Percentiles rank a stretch among this genome's conserved stretches.
phyloP scores from a whole-genome alignment of 495 filamentous ascomycete species.

The Aspergillus nidulans region DNA sequence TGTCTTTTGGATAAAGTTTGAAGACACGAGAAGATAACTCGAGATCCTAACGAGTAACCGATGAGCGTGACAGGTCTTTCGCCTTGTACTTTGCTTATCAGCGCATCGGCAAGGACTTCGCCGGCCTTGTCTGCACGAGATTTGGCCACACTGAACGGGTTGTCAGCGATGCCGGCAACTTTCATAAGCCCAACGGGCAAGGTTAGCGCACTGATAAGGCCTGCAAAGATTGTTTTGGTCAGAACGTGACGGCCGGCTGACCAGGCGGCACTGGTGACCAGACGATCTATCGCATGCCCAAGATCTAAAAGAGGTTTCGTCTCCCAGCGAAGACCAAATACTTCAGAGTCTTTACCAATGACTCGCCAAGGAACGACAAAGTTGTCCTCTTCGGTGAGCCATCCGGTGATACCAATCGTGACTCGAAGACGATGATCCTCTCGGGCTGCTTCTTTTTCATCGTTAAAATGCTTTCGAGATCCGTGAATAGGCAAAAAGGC shows the following conservation, averaged over 20 bases:
- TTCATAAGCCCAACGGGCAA: conserved; percentile 79
- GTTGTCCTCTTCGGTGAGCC: conserved; percentile 68
- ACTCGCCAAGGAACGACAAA: conserved; percentile 71
- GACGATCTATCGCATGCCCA: conserved; percentile 65
- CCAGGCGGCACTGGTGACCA: conserved; percentile 76
- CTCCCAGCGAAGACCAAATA: conserved; percentile 85
- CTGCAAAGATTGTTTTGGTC: conserved; percentile 70
- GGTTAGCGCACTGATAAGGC: conserved; percentile 61
- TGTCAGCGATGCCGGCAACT: conserved; percentile 76
- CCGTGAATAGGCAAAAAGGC: conserved; percentile 72
- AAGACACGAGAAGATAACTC: conserved; percentile 81
- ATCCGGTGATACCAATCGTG: conserved; percentile 78
- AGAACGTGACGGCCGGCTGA: conserved; percentile 73
- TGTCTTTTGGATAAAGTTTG: conserved; percentile 67
- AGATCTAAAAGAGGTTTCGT: conserved; percentile 70
- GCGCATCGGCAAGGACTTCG: conserved; percentile 74
- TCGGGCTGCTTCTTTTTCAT: conserved; percentile 39
- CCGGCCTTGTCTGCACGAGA: conserved; percentile 84
- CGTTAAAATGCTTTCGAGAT: conserved; percentile 33
- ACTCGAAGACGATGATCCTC: conserved; percentile 70
- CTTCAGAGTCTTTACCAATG: conserved; percentile 64
- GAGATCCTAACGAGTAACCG: conserved; percentile 87
- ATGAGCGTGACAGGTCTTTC: conserved; percentile 84
- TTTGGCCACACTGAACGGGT: conserved; percentile 82
- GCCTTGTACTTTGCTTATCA: conserved; percentile 84